Conservation (phyloP, 352 stramenopile species). For the Phytophthora sansomeana region DNA sequence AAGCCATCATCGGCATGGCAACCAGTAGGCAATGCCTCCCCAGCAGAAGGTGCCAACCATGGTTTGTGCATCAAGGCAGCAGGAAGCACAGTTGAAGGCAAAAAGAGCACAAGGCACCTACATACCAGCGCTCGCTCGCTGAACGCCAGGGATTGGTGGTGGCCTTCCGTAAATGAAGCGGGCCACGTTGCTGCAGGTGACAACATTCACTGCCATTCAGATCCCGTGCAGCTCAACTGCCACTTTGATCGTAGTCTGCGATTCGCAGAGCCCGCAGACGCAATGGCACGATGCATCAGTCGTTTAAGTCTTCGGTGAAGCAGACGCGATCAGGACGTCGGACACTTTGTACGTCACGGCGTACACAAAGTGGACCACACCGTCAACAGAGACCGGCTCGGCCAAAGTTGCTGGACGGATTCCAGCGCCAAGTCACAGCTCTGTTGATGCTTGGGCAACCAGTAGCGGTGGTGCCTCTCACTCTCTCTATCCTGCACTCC, state of each 20-base stretch:
- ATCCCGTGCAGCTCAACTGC: slow-evolving; percentile 4
- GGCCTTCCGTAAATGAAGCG: neutral
- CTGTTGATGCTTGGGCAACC: too few species aligned
- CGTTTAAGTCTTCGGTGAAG: slow-evolving; percentile 13
- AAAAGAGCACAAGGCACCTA: neutral
- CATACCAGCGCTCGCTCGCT: neutral
- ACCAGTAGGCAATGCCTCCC: neutral
- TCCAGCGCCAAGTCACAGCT: neutral
- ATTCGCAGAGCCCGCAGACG: neutral
- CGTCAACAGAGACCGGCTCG: neutral
- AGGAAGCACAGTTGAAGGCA: neutral
- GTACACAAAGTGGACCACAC: slow-evolving; percentile 27
- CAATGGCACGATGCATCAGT: slow-evolving; percentile 14
- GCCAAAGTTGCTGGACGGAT: neutral
- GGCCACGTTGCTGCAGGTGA: slow-evolving; percentile 3
- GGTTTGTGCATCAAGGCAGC: neutral
- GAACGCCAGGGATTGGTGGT: neutral
- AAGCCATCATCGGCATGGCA: neutral
- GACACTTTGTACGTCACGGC: slow-evolving; percentile 20
- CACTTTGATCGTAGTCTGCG: too few species aligned
- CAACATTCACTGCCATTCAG: neutral
- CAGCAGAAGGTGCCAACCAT: neutral
- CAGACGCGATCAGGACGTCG: slow-evolving; percentile 18
- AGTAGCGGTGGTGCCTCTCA: neutral
- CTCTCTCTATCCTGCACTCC: too few species aligned